These are phyloP conservation scores for Streptanthus diversifolius DNA, from an alignment of 345 rosid species.

Conservation along the genomic window DNA sequence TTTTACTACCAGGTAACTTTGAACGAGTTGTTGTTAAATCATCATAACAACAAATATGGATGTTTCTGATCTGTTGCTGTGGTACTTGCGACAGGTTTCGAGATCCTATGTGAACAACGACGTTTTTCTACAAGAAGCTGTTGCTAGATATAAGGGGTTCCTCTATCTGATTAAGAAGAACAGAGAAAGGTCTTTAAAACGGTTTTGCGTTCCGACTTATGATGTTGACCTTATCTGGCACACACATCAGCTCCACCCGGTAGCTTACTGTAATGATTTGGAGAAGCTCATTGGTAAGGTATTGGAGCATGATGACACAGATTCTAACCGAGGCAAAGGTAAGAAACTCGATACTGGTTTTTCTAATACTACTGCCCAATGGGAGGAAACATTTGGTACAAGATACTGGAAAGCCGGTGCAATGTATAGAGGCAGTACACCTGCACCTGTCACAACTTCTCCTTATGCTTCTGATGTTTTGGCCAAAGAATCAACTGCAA, in stretches of 20 bases:
- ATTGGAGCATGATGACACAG: constrained; percentile 92
- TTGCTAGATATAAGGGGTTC: constrained; percentile 88
- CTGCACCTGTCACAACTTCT: constrained; percentile 55
- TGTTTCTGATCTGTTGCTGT: constrained; percentile 3
- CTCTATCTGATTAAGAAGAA: constrained; percentile 76
- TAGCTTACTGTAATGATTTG: constrained; percentile 66
- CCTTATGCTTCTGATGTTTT: constrained; percentile 41
- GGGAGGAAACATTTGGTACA: constrained; percentile 78
- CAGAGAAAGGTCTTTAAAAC: constrained; percentile 53
- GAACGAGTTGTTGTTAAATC: not conserved
- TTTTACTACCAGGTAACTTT: constrained; percentile 76
- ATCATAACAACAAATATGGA: not conserved
- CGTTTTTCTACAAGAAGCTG: constrained; percentile 74
- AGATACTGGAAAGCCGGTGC: constrained; percentile 96
- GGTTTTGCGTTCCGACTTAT: constrained; percentile 90
- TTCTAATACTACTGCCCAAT: constrained; percentile 73
- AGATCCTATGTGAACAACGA: constrained; percentile 56
- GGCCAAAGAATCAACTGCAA: constrained; percentile 34
- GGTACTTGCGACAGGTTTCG: constrained; percentile 58
- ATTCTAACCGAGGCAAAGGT: constrained; percentile 85
- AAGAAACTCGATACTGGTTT: constrained; percentile 83
- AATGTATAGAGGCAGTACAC: constrained; percentile 75
- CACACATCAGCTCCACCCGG: constrained; percentile 88
- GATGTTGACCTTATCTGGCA: constrained; percentile 98
- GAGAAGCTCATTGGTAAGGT: constrained; percentile 57